Conservation (phyloP, 116 monocot genomes). For the Dioscorea cayenensis region DNA sequence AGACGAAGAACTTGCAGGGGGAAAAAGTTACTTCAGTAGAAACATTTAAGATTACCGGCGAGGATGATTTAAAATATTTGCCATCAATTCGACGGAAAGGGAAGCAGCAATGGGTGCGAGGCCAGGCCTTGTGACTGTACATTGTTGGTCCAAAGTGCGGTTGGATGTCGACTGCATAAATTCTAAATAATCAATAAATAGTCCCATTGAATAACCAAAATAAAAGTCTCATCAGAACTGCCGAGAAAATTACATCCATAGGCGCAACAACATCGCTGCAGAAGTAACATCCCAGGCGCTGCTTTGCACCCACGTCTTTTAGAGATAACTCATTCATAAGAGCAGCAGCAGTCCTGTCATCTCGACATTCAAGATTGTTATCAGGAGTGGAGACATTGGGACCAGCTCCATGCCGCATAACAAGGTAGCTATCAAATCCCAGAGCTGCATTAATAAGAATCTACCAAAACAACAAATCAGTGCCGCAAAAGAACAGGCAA, state of each 20-base stretch:
- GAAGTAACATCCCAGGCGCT: conserved; percentile 92
- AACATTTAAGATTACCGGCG: conserved; percentile 41
- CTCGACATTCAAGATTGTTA: conserved; percentile 5
- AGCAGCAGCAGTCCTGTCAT: conserved; percentile 4
- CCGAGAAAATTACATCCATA: conserved; percentile 61
- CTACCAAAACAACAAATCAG: conserved; percentile 27
- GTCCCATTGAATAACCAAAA: not conserved
- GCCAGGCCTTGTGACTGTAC: conserved; percentile 93
- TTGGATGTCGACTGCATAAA: conserved; percentile 80
- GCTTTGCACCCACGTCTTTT: conserved; percentile 15
- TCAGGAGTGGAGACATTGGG: conserved; percentile 14
- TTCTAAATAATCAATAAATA: not conserved
- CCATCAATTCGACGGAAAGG: conserved; percentile 76
- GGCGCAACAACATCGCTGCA: conserved; percentile 99
- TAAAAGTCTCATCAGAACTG: not conserved
- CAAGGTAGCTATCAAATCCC: conserved; percentile 95
- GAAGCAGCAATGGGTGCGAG: conserved; percentile 89
- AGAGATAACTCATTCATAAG: conserved; percentile 26
- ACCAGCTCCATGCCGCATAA: conserved; percentile 97
- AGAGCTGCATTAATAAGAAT: conserved; percentile 92
- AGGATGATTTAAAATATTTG: conserved; percentile 83
- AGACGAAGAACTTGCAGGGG: not conserved
- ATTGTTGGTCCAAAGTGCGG: conserved; percentile 93
- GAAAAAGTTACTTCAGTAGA: not conserved
- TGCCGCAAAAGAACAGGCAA: not conserved